Evolutionary conservation across 164 flowering plant genomes (phyloP).

Genomic region (Stephania japonica): DNA sequence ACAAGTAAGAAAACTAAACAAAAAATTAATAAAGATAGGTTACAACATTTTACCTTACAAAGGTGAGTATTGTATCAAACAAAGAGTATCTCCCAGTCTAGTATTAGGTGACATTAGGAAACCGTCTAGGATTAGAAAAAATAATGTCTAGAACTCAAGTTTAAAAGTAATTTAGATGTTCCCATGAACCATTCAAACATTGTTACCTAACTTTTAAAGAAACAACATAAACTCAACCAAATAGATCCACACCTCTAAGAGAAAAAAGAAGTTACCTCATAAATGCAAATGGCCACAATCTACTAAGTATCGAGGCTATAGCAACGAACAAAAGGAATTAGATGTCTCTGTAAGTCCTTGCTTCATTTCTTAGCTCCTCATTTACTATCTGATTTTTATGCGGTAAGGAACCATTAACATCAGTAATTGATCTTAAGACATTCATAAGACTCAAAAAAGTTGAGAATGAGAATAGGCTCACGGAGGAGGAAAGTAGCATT

Average conservation of each 20-base stretch:
- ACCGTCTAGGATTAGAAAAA: neutral
- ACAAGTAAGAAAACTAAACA: too few relatives aligned
- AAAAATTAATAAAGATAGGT: too few relatives aligned
- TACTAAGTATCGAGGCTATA: slow-evolving; percentile 92
- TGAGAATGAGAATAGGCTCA: too few relatives aligned
- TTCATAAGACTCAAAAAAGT: neutral
- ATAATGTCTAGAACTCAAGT: neutral
- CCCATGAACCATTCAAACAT: neutral
- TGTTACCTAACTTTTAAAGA: neutral
- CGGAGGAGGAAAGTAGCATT: too few relatives aligned
- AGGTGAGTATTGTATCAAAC: neutral
- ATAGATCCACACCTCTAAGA: slow-evolving; percentile 4
- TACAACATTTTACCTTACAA: too few relatives aligned
- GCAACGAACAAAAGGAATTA: slow-evolving; percentile 98
- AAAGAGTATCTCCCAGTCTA: neutral
- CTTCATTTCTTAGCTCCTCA: slow-evolving; percentile 94
- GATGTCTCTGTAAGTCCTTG: slow-evolving; percentile 74
- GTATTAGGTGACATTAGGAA: neutral
- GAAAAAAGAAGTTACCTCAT: slow-evolving; percentile 69
- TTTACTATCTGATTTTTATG: slow-evolving; percentile 91
- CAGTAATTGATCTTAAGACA: neutral
- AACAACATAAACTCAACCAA: too few relatives aligned
- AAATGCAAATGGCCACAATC: slow-evolving; percentile 89
- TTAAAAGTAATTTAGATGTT: neutral
- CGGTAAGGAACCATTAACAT: slow-evolving; percentile 34